Base-by-base conservation (phyloP, 495 filamentous ascomycete species). In the Daldinia bambusicola region DNA sequence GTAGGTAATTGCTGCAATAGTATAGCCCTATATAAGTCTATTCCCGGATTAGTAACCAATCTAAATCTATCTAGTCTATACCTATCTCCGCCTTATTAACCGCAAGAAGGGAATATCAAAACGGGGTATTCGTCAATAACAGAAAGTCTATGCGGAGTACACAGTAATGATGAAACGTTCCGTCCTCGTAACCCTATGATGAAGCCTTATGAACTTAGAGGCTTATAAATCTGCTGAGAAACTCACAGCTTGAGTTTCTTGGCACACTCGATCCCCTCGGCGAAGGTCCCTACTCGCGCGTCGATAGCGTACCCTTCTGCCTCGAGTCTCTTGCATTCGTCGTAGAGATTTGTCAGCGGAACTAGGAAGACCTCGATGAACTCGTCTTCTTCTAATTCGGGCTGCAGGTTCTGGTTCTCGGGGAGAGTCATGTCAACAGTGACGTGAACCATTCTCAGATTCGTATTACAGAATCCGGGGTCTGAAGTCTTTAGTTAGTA, bases 361-460 rank as follows among this genome's bases (percentile, higher is more conserved):
- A 93, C 82, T 12, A 86, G 88, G 72, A 97, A 97, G 31, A 89
- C 90, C 78, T 96, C 93, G 68, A 97, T 97, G 77, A 95, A 95
- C 75, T 97, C 93, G 74, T 91, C 91, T 45, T 95, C 93, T 63
- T 97, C 93, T 1, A 97, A 84, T 68, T 93, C 82, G 2, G 92
- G 90, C 62, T 89, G 83, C 65, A 88, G 87, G 52, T 88, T 80
- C 67, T 86, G 81, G 70, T 95, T 93, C 60, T 88, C 89, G 0
- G 90, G 87, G 9, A 88, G 77, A 12, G 80, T 86, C 85, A 92
- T 89, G 78, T 97, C 92, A 62, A 97, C 86, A 4, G 84, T 88
- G 14, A 97, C 89, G 71, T 95, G 91, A 16, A 97, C 88, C 84
- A 97, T 90, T 50, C 89, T 87, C 20, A 93, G 84, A 77, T 95